phyloP scores from a whole-genome alignment of 768 basidiomycete species.

The Boletus subparvulus region DNA sequence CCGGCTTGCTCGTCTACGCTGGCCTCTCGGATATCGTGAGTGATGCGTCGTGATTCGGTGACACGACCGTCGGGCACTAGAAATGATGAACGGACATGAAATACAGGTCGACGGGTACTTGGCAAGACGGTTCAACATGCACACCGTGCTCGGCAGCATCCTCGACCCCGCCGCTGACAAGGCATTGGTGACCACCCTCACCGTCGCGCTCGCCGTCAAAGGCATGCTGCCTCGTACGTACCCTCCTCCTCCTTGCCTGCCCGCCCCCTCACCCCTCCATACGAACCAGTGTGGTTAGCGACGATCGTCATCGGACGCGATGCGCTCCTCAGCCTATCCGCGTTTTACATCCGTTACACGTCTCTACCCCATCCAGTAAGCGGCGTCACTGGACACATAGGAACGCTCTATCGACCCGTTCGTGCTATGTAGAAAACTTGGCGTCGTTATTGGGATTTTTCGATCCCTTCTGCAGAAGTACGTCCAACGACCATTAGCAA shows the following conservation, averaged over 20 bases:
- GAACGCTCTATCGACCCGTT: background rate
- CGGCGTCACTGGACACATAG: background rate
- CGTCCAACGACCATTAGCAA: slow-evolving; percentile 93
- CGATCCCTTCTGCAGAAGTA: slow-evolving; percentile 93
- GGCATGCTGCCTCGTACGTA: slow-evolving; percentile 77
- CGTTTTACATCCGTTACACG: slow-evolving; percentile 91
- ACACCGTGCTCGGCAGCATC: slow-evolving; percentile 90
- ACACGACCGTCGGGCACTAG: background rate
- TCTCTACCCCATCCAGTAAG: slow-evolving; percentile 81
- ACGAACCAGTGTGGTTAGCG: slow-evolving; percentile 71
- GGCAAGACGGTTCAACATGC: slow-evolving; percentile 83
- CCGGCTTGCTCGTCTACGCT: slow-evolving; percentile 82
- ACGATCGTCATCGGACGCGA: slow-evolving; percentile 88
- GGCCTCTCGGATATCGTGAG: slow-evolving; percentile 91
- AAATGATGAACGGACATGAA: too few species aligned
- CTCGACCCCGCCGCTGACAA: slow-evolving; percentile 99
- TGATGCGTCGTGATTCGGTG: slow-evolving; percentile 12
- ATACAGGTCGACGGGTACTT: slow-evolving; percentile 86
- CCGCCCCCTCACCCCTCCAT: background rate
- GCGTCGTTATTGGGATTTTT: slow-evolving; percentile 92
- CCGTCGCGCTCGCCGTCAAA: slow-evolving; percentile 80
- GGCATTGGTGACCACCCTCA: slow-evolving; percentile 89
- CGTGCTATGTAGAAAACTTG: slow-evolving; percentile 75
- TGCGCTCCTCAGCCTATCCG: slow-evolving; percentile 78
- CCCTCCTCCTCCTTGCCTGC: background rate